phyloP scores from a whole-genome alignment of 2,329 filamentous ascomycete species.

The Botrytis fabae region DNA sequence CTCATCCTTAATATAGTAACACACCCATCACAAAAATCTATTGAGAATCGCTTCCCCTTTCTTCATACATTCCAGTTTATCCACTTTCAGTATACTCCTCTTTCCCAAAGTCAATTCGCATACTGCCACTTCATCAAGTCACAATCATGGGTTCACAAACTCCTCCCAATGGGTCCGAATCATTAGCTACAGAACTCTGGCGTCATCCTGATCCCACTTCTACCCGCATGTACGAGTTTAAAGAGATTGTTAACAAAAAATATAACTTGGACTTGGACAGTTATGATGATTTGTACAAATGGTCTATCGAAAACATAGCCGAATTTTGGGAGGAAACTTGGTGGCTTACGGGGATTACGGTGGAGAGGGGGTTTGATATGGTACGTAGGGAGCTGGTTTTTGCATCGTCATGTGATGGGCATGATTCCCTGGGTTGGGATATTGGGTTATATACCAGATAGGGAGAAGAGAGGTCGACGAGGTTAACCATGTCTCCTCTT shows the following conservation, averaged over 20 bases:
- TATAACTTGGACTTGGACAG: conserved; percentile 61
- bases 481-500: neutral
- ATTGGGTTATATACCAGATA: neutral
- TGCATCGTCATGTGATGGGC: conserved; percentile 19
- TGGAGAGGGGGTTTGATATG: conserved; percentile 61
- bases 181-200: conserved; percentile 59
- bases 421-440: neutral
- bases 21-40: neutral
- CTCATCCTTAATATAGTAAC: neutral
- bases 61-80: neutral
- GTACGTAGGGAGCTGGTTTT: conserved; percentile 45
- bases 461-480: neutral
- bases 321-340: conserved; percentile 85
- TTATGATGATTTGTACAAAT: conserved; percentile 77
- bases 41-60: conserved; percentile 18
- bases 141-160: conserved; percentile 1
- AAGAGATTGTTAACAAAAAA: conserved; percentile 67
- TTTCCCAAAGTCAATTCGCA: neutral
- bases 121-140: neutral
- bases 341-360: conserved; percentile 75
- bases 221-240: conserved; percentile 72
- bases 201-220: conserved; percentile 63
- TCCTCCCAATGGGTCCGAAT: neutral
- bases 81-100: neutral
- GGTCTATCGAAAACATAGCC: conserved; percentile 76